Percentiles rank a stretch among this genome's conserved stretches.
Conservation (phyloP, 768 basidiomycete species). For the Collybia sordida region DNA sequence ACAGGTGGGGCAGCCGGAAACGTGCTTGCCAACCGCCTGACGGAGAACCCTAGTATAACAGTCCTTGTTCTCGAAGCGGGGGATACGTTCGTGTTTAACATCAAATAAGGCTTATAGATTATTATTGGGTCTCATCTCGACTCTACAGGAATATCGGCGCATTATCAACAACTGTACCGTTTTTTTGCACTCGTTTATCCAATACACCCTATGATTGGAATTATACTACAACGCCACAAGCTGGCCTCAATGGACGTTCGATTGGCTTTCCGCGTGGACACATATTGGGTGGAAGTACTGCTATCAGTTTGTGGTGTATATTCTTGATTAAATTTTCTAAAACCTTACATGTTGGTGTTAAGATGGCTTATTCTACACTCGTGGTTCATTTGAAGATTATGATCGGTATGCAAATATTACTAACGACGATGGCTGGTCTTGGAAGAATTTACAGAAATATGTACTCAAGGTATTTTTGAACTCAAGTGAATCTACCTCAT, state of each 20-base stretch:
- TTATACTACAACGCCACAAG: slow-evolving; percentile 28
- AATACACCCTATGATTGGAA: slow-evolving; percentile 27
- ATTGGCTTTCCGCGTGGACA: slow-evolving; percentile 23
- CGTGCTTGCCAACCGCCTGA: slow-evolving; percentile 20
- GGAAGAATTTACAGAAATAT: slow-evolving; percentile 25
- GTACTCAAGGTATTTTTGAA: slow-evolving; percentile 19
- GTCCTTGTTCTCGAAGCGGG: slow-evolving; percentile 22
- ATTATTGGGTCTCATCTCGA: not conserved
- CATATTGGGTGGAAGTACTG: slow-evolving; percentile 28
- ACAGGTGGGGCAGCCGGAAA: slow-evolving; percentile 19
- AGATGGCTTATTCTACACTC: slow-evolving; percentile 31
- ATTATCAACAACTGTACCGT: slow-evolving; percentile 9
- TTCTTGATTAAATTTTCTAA: not conserved
- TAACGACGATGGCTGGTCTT: slow-evolving; percentile 31
- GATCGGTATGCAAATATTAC: slow-evolving; percentile 27
- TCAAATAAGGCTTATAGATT: not conserved
- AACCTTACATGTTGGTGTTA: not conserved
- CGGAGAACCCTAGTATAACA: slow-evolving; percentile 11
- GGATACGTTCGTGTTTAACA: not conserved
- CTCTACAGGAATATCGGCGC: slow-evolving; percentile 8
- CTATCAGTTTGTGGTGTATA: slow-evolving; percentile 20
- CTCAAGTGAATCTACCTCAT: not conserved
- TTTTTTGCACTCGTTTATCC: slow-evolving; percentile 14
- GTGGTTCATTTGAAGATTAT: slow-evolving; percentile 30
- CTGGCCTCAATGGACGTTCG: slow-evolving; percentile 18